Conservation (phyloP, 805 yeast genomes). For the Starmerella vitae region DNA sequence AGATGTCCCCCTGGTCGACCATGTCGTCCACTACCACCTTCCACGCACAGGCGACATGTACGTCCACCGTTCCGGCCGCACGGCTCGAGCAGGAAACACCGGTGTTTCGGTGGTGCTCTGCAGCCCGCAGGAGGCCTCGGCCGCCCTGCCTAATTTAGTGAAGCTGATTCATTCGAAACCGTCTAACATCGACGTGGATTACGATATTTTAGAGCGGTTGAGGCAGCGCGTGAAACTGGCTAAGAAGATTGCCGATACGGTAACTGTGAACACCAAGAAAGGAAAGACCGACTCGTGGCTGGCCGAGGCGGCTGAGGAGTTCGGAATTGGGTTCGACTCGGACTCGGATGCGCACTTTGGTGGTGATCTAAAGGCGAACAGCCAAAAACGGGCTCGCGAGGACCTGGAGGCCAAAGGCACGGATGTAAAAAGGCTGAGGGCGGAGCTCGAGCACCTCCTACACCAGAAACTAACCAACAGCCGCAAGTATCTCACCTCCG, state of each 20-base stretch:
- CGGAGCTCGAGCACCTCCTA: conserved; percentile 22
- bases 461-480: conserved; percentile 21
- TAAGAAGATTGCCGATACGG: conserved; percentile 60
- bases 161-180: conserved; percentile 36
- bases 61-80: conserved; percentile 92
- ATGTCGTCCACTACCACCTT: conserved; percentile 89
- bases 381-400: conserved; percentile 31
- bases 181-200: conserved; percentile 63
- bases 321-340: conserved; percentile 71
- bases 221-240: conserved; percentile 58
- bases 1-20: conserved; percentile 80
- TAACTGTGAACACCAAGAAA: conserved; percentile 41
- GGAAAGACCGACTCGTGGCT: conserved; percentile 56
- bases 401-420: conserved; percentile 2
- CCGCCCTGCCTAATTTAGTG: conserved; percentile 67
- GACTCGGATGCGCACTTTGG: conserved; percentile 10
- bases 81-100: conserved; percentile 87
- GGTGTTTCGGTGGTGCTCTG: conserved; percentile 94
- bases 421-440: conserved; percentile 12
- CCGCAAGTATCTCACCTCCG: conserved; percentile 25
- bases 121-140: conserved; percentile 85
- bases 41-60: conserved; percentile 92
- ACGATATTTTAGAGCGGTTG: conserved; percentile 55
- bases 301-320: conserved; percentile 79
- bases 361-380: conserved; percentile 36